Percentiles rank a stretch among this genome's conserved stretches.
Evolutionary conservation across 2,329 filamentous ascomycete genomes (phyloP).

Genomic region (Zymoseptoria ardabiliae): DNA sequence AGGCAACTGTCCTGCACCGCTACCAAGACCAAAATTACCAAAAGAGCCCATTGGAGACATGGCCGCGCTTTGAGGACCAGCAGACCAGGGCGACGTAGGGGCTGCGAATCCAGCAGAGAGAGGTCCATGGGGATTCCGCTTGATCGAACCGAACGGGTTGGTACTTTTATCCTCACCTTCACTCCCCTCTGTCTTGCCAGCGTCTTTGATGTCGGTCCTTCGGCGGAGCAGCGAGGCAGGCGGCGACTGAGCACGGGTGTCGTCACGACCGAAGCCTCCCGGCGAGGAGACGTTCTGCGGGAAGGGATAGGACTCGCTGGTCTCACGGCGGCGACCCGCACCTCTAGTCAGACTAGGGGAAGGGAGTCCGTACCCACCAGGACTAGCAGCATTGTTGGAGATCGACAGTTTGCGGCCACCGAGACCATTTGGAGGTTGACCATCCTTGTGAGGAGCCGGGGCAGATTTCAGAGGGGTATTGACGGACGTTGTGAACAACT

Average conservation of each 20-base stretch:
- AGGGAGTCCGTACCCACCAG: constrained; percentile 58
- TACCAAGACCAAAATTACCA: constrained; percentile 71
- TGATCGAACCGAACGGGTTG: constrained; percentile 46
- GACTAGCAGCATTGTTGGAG: constrained; percentile 56
- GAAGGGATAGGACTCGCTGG: constrained; percentile 60
- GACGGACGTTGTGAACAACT: constrained; percentile 79
- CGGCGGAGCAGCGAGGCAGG: constrained; percentile 54
- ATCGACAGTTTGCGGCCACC: constrained; percentile 76
- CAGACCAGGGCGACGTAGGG: constrained; percentile 51
- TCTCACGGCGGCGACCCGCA: constrained; percentile 69
- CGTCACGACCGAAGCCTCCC: constrained; percentile 51
- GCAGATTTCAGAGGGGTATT: constrained; percentile 77
- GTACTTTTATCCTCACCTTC: constrained; percentile 31
- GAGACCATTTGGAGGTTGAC: constrained; percentile 46
- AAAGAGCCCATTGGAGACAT: constrained; percentile 76
- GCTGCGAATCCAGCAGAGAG: constrained; percentile 44
- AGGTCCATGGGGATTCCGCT: constrained; percentile 50
- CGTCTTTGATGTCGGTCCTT: constrained; percentile 55
- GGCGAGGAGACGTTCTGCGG: constrained; percentile 51
- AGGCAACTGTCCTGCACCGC: constrained; percentile 33
- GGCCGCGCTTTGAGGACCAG: constrained; percentile 50
- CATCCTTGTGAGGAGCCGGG: constrained; percentile 61
- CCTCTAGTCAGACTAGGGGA: constrained; percentile 70
- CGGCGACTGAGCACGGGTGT: constrained; percentile 53
- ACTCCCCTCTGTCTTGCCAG: constrained; percentile 25